phyloP scores from a whole-genome alignment of 2,329 filamentous ascomycete genomes.

The Monosporascus sp. region DNA sequence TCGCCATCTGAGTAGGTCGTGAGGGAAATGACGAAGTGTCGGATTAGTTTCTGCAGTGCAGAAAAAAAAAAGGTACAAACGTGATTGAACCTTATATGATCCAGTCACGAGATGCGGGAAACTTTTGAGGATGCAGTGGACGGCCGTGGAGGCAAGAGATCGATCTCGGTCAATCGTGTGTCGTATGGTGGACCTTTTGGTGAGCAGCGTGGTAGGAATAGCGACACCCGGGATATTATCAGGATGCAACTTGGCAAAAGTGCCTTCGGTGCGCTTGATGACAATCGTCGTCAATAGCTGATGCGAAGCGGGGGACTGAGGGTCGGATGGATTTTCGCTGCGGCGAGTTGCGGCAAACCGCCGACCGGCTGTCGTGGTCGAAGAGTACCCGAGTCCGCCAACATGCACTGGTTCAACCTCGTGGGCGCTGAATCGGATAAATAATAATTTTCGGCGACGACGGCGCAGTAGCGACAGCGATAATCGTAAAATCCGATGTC shows the following conservation, averaged over 20 bases:
- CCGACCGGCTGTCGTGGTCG: constrained; percentile 32
- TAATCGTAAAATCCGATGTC: constrained; percentile 2
- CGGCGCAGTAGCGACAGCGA: constrained; percentile 3
- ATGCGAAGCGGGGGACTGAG: constrained; percentile 8
- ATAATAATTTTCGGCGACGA: neutral
- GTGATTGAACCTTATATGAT: neutral
- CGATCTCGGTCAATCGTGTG: neutral
- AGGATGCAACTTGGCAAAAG: neutral
- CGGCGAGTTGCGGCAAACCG: constrained; percentile 33
- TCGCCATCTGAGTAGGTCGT: constrained; percentile 29
- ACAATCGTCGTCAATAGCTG: neutral
- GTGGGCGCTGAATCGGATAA: constrained; percentile 4
- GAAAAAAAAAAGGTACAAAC: neutral
- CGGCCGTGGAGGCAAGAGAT: neutral
- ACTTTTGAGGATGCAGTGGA: neutral
- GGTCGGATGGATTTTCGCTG: constrained; percentile 18
- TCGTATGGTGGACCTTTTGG: neutral
- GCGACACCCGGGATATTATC: neutral
- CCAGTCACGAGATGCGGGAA: neutral
- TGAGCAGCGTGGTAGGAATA: neutral
- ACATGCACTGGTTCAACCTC: constrained; percentile 24
- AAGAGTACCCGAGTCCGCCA: constrained; percentile 27
- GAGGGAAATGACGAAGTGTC: constrained; percentile 10
- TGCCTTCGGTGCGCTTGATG: constrained; percentile 15
- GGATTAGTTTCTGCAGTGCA: neutral